These are phyloP conservation scores for Hypholoma fasciculare DNA, from an alignment of 768 basidiomycete species.

Conservation along the genomic window DNA sequence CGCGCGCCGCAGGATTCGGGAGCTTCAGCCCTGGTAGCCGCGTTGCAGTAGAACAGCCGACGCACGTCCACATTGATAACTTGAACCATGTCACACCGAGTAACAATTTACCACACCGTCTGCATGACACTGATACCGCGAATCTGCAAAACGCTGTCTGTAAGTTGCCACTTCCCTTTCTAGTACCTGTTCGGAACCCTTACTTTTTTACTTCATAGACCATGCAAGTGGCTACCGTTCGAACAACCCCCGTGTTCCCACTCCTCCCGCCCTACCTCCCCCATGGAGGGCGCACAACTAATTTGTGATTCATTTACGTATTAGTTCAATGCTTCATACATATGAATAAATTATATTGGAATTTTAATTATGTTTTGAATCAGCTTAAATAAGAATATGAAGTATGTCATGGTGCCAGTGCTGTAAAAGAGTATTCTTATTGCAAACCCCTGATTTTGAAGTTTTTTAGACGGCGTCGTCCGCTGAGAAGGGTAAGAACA, in stretches of 20 bases:
- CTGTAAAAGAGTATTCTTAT: too few relatives aligned
- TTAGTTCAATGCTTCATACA: too few relatives aligned
- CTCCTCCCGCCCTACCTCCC: background rate
- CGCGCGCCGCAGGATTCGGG: background rate
- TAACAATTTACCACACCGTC: background rate
- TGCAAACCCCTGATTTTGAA: too few relatives aligned
- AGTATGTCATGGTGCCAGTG: too few relatives aligned
- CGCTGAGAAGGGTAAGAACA: too few relatives aligned
- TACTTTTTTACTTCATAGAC: background rate
- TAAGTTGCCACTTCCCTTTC: background rate
- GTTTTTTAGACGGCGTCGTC: too few relatives aligned
- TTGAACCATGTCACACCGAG: background rate
- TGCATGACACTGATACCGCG: background rate
- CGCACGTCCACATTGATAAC: background rate
- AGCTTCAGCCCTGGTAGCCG: background rate
- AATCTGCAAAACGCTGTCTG: background rate
- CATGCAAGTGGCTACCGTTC: background rate
- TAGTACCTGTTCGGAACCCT: background rate
- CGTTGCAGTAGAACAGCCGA: background rate
- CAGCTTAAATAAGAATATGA: too few relatives aligned
- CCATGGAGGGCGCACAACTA: background rate
- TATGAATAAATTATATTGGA: too few relatives aligned
- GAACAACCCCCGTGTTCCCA: background rate
- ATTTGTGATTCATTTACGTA: too few relatives aligned
- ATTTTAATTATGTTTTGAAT: too few relatives aligned